Evolutionary conservation across 2,329 filamentous ascomycete genomes (phyloP).

Genomic region (Cyclaneusma minus): DNA sequence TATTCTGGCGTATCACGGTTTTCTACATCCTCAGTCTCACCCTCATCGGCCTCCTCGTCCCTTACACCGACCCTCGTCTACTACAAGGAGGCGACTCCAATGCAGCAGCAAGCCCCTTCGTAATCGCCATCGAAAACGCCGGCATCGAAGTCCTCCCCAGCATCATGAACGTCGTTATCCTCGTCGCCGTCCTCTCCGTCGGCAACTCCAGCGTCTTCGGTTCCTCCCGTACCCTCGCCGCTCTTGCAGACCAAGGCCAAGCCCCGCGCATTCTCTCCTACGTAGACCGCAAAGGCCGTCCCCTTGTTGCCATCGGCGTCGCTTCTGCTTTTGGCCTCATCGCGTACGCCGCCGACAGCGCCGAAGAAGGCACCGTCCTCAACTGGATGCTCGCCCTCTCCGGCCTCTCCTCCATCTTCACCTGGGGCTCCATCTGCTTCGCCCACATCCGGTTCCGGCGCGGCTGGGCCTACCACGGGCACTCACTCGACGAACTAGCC

Average conservation of each 20-base stretch:
- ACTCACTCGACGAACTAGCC: slow-evolving; percentile 60
- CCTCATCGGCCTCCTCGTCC: slow-evolving; percentile 70
- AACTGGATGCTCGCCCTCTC: slow-evolving; percentile 68
- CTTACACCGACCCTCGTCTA: slow-evolving; percentile 51
- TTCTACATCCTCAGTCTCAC: slow-evolving; percentile 80
- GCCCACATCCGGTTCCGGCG: slow-evolving; percentile 81
- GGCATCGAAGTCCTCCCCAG: slow-evolving; percentile 69
- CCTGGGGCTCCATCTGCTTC: slow-evolving; percentile 75
- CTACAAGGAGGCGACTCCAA: slow-evolving; percentile 43
- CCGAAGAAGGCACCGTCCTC: slow-evolving; percentile 41
- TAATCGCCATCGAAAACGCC: slow-evolving; percentile 78
- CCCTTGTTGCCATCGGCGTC: slow-evolving; percentile 54
- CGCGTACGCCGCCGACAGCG: slow-evolving; percentile 57
- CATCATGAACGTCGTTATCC: slow-evolving; percentile 89
- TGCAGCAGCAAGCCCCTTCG: slow-evolving; percentile 72
- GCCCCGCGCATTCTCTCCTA: slow-evolving; percentile 66
- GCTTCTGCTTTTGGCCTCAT: slow-evolving; percentile 57
- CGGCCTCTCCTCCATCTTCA: slow-evolving; percentile 60
- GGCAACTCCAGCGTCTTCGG: slow-evolving; percentile 88
- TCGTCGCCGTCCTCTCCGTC: slow-evolving; percentile 78
- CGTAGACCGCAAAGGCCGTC: slow-evolving; percentile 70
- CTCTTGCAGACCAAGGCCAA: slow-evolving; percentile 75
- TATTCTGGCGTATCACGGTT: slow-evolving; percentile 84
- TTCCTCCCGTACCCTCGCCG: slow-evolving; percentile 76
- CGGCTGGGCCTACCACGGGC: slow-evolving; percentile 58